Base-by-base conservation (phyloP, 495 filamentous ascomycete genomes). In the Cladorrhinum samala region DNA sequence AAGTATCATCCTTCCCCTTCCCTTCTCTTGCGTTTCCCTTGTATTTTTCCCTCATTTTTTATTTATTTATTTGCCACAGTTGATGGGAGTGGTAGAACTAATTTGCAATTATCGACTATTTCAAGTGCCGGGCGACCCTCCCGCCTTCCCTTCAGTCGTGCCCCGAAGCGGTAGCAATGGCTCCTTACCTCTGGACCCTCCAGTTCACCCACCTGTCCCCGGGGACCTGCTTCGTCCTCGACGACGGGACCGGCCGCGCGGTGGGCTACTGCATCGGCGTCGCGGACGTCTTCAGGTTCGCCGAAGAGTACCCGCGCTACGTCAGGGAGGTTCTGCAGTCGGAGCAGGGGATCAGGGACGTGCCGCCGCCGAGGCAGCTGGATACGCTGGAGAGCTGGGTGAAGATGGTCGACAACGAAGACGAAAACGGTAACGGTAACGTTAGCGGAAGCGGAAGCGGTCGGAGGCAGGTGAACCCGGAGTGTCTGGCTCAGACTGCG, bases 161-260 rank as follows among this genome's bases (percentile, higher is more conserved):
- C 23, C 37, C 52, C 1, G 50, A 30, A 23, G 67, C 59, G 30
- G 36, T 51, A 41, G 42, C 56, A 39, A 56, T 71, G 36, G 59
- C 70, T 5, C 72, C 72, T 14, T 74, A 74, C 59, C 54, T 73
- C 60, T 74, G 72, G 72, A 71, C 69, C 13, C 69, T 73, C 39
- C 72, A 61, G 6, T 74, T 70, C 62, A 73, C 69, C 21, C 59
- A 63, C 49, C 67, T 74, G 50, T 66, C 49, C 38, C 72, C 72
- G 0, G 17, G 39, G 1, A 57, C 57, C 52, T 68, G 66, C 62
- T 65, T 71, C 55, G 63, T 75, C 6, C 64, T 75, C 3, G 70
- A 72, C 61, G 68, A 71, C 53, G 72, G 70, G 30, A 27, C 51
- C 3, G 70, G 70, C 24, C 27, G n/a, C 6, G 63, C 60, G 1